phyloP scores from a whole-genome alignment of 2,329 filamentous ascomycete genomes.

The Penicillium paneum region DNA sequence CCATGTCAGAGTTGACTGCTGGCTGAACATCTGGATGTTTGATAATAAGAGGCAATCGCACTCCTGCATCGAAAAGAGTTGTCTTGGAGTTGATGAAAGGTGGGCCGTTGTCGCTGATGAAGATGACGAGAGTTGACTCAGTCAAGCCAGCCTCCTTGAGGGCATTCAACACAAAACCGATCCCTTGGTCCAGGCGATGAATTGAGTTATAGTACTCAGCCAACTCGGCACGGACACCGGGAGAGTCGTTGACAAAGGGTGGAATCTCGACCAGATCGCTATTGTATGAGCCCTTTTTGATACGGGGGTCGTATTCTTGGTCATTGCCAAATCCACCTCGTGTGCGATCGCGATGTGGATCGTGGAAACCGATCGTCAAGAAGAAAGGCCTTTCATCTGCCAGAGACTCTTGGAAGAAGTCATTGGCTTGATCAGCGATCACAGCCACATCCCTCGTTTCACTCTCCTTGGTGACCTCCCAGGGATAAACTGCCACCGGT shows the following conservation, averaged over 20 bases:
- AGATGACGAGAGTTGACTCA: slow-evolving; percentile 43
- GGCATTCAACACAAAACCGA: slow-evolving; percentile 41
- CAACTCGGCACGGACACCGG: slow-evolving; percentile 44
- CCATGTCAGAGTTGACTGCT: slow-evolving; percentile 43
- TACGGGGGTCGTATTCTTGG: slow-evolving; percentile 28
- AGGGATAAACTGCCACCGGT: slow-evolving; percentile 41
- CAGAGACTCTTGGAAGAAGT: slow-evolving; percentile 40
- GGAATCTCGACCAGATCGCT: slow-evolving; percentile 42
- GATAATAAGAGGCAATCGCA: slow-evolving; percentile 46
- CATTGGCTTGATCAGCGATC: slow-evolving; percentile 39
- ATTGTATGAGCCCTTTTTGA: slow-evolving; percentile 25
- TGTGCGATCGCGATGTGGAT: slow-evolving; percentile 47
- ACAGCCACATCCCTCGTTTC: slow-evolving; percentile 45
- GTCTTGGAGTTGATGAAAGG: slow-evolving; percentile 54
- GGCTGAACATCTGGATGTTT: slow-evolving; percentile 30
- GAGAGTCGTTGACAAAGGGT: slow-evolving; percentile 42
- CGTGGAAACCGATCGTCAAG: slow-evolving; percentile 48
- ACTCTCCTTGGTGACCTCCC: slow-evolving; percentile 43
- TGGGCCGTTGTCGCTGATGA: slow-evolving; percentile 50
- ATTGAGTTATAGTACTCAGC: slow-evolving; percentile 46
- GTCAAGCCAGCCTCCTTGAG: slow-evolving; percentile 32
- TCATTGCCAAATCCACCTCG: slow-evolving; percentile 47
- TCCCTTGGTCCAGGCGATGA: slow-evolving; percentile 43
- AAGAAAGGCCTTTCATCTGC: slow-evolving; percentile 39
- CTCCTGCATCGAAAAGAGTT: slow-evolving; percentile 50